phyloP scores from a whole-genome alignment of 2,329 filamentous ascomycete genomes.

The Aspergillus candidus region DNA sequence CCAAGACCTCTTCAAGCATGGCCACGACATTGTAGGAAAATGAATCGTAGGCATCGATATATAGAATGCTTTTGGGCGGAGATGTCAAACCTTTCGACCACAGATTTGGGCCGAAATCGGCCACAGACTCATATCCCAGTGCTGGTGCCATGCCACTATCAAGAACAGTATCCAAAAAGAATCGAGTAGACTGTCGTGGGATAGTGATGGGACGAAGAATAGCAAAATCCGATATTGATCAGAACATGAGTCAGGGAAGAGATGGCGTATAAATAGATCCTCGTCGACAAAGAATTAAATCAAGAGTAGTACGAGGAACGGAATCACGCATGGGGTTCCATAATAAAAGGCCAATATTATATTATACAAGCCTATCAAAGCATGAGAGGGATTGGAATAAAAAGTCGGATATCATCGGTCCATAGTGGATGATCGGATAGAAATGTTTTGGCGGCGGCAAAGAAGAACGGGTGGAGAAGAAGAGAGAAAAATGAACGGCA shows the following conservation, averaged over 20 bases:
- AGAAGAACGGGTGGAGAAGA: too few relatives aligned
- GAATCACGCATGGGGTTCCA: too few relatives aligned
- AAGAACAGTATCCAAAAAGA: neutral
- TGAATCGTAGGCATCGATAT: conserved; percentile 93
- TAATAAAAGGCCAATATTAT: too few relatives aligned
- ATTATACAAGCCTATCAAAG: too few relatives aligned
- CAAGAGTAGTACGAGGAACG: too few relatives aligned
- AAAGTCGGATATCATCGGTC: neutral
- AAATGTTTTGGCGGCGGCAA: too few relatives aligned
- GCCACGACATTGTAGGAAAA: conserved; percentile 94
- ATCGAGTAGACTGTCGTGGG: too few relatives aligned
- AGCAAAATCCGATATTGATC: too few relatives aligned
- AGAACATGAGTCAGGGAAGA: too few relatives aligned
- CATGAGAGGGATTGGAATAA: neutral
- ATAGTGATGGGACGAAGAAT: neutral
- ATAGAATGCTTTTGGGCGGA: conserved; percentile 55
- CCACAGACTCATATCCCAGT: conserved; percentile 21
- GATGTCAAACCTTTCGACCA: neutral
- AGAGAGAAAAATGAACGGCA: too few relatives aligned
- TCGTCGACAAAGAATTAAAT: too few relatives aligned
- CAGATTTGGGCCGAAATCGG: conserved; percentile 1
- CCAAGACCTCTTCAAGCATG: conserved; percentile 64
- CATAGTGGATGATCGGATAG: neutral
- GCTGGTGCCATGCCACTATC: conserved; percentile 24
- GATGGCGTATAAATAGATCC: too few relatives aligned